Evolutionary conservation across 768 basidiomycete genomes (phyloP), one percentile per base, ranked within the genome.

Genomic region (Lactarius akahatsu): DNA sequence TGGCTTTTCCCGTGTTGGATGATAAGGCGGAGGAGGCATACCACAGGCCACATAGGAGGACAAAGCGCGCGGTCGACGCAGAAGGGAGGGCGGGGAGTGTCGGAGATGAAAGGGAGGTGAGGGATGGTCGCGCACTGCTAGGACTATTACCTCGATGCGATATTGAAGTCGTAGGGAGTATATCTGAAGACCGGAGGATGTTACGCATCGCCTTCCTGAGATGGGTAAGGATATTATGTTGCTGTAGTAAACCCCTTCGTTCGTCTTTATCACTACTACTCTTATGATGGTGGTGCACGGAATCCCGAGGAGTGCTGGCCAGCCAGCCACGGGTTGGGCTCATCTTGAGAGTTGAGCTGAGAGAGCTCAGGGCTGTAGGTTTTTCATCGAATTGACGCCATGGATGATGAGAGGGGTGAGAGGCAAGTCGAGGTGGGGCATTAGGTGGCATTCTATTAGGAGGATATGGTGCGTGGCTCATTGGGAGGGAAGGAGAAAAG

Each of bases 1-100:
- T 96, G 55, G 90, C 85, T 76, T 99, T 99, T 64, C 96, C 97
- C 1, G 96, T 98, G 74, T 98, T 98, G 50, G 94, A 96, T 2
- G 94, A 95, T 59, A 98, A 77, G 1, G 96, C 96, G 7, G 95
- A 97, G 4, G 90, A 87, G 18, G 87, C 83, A 78, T 99, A 99
- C 97, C 97, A 99, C 26, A 98, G 81, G 20, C 80, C 78, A 75
- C 97, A 99, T 40, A 96, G 82, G 62, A 91, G 76, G 57, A 94
- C 78, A 78, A 99, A 98, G 64, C 77, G 80, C 13, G 78, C 32
- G 1, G 78, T 77, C 3, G 81, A 71, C 32, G 69, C 56, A 3
- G 77, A 74, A 11, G 77, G 74, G 23, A 71, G 40, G 16, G 68
- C 26, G 18, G 67, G 57, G 50, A 64, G 16, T 0, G 20, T 36